Percentiles rank a stretch among this genome's conserved stretches.
phyloP scores from a whole-genome alignment of 2,329 filamentous ascomycete species.

The Fusarium napiforme region DNA sequence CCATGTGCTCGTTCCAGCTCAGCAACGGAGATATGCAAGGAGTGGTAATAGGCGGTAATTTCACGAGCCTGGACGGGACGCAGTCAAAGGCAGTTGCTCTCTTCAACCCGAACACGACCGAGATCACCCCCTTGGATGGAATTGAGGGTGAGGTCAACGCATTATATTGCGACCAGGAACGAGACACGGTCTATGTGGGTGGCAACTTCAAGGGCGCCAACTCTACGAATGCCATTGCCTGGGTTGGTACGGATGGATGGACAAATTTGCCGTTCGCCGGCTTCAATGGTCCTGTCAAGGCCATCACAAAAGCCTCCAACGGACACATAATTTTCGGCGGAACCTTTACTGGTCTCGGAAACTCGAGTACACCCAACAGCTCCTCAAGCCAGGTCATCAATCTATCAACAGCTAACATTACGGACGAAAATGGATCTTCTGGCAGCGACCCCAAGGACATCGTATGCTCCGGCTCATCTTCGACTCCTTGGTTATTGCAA shows the following conservation, averaged over 20 bases:
- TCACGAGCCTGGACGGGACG: slow-evolving; percentile 85
- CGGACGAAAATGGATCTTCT: slow-evolving; percentile 70
- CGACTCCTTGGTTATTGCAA: slow-evolving; percentile 81
- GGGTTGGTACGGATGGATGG: slow-evolving; percentile 76
- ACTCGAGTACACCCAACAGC: slow-evolving; percentile 74
- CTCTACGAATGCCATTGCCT: slow-evolving; percentile 90
- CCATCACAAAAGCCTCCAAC: slow-evolving; percentile 82
- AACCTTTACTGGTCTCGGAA: slow-evolving; percentile 87
- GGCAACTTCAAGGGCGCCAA: slow-evolving; percentile 84
- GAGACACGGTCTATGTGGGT: slow-evolving; percentile 87
- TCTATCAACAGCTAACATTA: slow-evolving; percentile 80
- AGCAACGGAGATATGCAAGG: slow-evolving; percentile 75
- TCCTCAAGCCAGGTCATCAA: slow-evolving; percentile 86
- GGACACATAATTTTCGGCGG: slow-evolving; percentile 94
- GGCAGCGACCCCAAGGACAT: slow-evolving; percentile 79
- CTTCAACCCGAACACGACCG: slow-evolving; percentile 77
- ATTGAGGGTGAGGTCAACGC: slow-evolving; percentile 85
- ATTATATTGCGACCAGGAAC: slow-evolving; percentile 81
- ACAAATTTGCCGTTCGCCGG: slow-evolving; percentile 87
- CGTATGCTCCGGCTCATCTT: slow-evolving; percentile 77
- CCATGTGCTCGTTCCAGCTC: slow-evolving; percentile 84
- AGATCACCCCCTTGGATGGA: slow-evolving; percentile 80
- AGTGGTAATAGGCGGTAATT: slow-evolving; percentile 91
- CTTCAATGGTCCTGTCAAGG: slow-evolving; percentile 91
- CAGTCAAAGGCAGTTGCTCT: slow-evolving; percentile 83